Conservation (phyloP, 139 green algal species). For the Medakamo hakoo region DNA sequence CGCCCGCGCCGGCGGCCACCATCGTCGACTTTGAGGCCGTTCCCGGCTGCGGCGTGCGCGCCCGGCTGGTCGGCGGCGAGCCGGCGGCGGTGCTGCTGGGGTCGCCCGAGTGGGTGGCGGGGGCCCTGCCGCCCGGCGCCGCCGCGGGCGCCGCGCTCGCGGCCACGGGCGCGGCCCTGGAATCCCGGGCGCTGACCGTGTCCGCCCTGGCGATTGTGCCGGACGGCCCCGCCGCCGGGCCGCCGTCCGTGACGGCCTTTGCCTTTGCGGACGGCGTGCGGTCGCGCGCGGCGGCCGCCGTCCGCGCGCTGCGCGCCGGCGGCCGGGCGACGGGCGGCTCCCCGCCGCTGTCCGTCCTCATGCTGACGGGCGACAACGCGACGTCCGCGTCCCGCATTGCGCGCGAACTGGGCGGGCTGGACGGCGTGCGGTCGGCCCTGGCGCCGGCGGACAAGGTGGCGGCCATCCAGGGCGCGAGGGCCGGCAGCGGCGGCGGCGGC, state of each 20-base stretch:
- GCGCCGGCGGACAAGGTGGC: slow-evolving; percentile 62
- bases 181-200: slow-evolving; percentile 6
- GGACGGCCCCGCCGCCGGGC: background rate
- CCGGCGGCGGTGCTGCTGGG: slow-evolving; percentile 16
- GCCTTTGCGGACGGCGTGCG: slow-evolving; percentile 53
- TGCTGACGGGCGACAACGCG: slow-evolving; percentile 63
- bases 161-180: background rate
- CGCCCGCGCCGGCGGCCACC: background rate
- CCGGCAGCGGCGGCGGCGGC: slow-evolving; percentile 4
- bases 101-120: background rate
- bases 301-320: slow-evolving; percentile 27
- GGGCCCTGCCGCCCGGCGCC: slow-evolving; percentile 7
- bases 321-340: background rate
- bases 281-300: slow-evolving; percentile 21
- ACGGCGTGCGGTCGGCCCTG: slow-evolving; percentile 32
- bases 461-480: slow-evolving; percentile 11
- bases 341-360: slow-evolving; percentile 11
- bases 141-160: slow-evolving; percentile 2
- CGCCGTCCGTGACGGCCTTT: slow-evolving; percentile 24
- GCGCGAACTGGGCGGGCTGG: slow-evolving; percentile 21
- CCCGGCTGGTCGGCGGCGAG: background rate
- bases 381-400: slow-evolving; percentile 30
- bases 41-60: slow-evolving; percentile 25
- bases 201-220: background rate
- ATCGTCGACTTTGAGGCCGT: slow-evolving; percentile 25